phyloP scores from a whole-genome alignment of 495 filamentous ascomycete species.

The Talaromyces stipitatus region DNA sequence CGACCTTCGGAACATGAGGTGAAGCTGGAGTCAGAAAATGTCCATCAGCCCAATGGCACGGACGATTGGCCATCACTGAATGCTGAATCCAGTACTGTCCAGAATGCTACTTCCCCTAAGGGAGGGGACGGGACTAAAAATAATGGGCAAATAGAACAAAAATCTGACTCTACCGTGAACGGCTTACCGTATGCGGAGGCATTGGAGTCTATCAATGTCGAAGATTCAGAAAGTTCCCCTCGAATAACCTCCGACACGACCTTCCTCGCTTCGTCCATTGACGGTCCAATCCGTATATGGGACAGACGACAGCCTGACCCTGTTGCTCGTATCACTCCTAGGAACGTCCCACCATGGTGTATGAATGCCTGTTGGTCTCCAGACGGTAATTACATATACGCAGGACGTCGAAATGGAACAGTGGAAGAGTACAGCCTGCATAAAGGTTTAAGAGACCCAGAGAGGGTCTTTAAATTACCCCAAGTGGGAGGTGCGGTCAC shows the following conservation, averaged over 20 bases:
- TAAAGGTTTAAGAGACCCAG: conserved; percentile 65
- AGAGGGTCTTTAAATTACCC: conserved; percentile 85
- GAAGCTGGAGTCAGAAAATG: conserved; percentile 24
- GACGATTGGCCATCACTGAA: conserved; percentile 7
- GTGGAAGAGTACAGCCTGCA: conserved; percentile 92
- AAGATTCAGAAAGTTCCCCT: conserved; percentile 24
- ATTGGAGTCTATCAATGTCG: conserved; percentile 14
- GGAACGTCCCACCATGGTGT: conserved; percentile 86
- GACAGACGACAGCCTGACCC: conserved; percentile 73
- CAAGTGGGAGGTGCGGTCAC: conserved; percentile 83
- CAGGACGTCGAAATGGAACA: conserved; percentile 83
- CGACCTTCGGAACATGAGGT: conserved; percentile 39
- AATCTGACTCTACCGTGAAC: conserved; percentile 28
- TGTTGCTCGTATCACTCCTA: conserved; percentile 66
- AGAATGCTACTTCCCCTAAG: conserved; percentile 8
- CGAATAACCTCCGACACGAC: conserved; percentile 50
- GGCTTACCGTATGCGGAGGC: conserved; percentile 48
- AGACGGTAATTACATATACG: conserved; percentile 92
- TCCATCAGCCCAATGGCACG: conserved; percentile 14
- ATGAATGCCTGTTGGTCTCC: conserved; percentile 98
- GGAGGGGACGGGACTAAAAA: neutral
- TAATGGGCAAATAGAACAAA: conserved; percentile 4
- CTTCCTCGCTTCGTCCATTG: conserved; percentile 80
- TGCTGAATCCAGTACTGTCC: conserved; percentile 9
- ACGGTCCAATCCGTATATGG: conserved; percentile 87